Conservation (phyloP, 2,329 filamentous ascomycete genomes). For the Microcera coccophila region DNA sequence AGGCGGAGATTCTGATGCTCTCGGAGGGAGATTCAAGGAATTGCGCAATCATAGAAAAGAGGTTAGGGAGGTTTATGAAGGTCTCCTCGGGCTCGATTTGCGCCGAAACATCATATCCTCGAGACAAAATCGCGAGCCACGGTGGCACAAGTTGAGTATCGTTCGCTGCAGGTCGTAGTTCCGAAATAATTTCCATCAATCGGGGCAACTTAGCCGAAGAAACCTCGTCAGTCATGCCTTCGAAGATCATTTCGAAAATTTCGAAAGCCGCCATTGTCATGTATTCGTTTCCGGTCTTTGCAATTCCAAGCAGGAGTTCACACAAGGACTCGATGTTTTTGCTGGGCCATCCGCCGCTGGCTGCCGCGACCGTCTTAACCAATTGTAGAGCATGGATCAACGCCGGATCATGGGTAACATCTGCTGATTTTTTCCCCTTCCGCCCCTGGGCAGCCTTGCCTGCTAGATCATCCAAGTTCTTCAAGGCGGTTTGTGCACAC, state of each 20-base stretch:
- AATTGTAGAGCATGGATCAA: constrained; percentile 90
- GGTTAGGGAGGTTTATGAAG: constrained; percentile 80
- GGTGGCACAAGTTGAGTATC: constrained; percentile 92
- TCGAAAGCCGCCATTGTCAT: constrained; percentile 96
- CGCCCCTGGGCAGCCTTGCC: constrained; percentile 57
- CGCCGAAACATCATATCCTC: constrained; percentile 89
- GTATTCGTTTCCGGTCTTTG: constrained; percentile 86
- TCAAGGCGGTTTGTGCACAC: constrained; percentile 87
- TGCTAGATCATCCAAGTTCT: constrained; percentile 72
- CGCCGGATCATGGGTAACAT: constrained; percentile 67
- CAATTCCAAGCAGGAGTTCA: constrained; percentile 83
- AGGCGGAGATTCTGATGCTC: constrained; percentile 91
- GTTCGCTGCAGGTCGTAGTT: constrained; percentile 85
- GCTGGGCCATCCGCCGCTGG: constrained; percentile 91
- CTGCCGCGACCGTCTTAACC: constrained; percentile 81
- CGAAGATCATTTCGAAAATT: constrained; percentile 95
- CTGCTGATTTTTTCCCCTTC: constrained; percentile 60
- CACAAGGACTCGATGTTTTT: constrained; percentile 91
- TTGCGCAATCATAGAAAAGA: constrained; percentile 74
- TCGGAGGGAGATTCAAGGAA: constrained; percentile 85
- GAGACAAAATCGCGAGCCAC: constrained; percentile 92
- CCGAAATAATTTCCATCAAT: constrained; percentile 85
- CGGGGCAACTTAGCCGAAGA: constrained; percentile 86
- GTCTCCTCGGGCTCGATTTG: constrained; percentile 87
- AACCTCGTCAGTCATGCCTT: constrained; percentile 81